Base-by-base conservation (phyloP, 148 eudicot species). In the Rhododendron williamsianum region DNA sequence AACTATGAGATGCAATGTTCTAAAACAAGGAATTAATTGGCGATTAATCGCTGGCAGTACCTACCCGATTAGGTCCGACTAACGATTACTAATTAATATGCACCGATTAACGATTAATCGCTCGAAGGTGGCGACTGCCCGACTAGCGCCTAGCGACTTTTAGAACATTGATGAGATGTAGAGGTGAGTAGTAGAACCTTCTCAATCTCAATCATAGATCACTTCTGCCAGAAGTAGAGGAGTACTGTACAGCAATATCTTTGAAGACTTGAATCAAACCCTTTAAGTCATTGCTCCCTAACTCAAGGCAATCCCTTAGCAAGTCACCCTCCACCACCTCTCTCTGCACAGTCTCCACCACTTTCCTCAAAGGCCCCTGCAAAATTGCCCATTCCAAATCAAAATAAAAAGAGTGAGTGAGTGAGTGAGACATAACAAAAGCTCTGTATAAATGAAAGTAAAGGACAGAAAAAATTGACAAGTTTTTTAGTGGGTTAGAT, bases 261-360 rank as follows among this genome's bases (percentile, higher is more conserved):
- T 93, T 95, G 25, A 95, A 81, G 76, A 93, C 85, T 83, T 91
- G 94, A 74, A 93, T 56, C 89, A 96, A 60, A 84, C 95, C 93
- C 88, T 90, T 91, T 84, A 95, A 81, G 81, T 96, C 99, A 81
- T 71, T 86, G 85, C 86, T 81, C 80, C 97, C 98, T 85, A 96
- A 89, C 87, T 95, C 97, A 84, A 96, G 91, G 54, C 97, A 95
- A 86, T 96, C 99, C 89, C 86, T 89, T n/a, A 96, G 88, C 83
- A 93, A 89, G 23, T 91, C 98, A 79, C 98, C 98, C 58, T 94
- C 95, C 56, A 91, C 69, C 54, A 91, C 88, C 90, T 96, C 99
- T 82, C 38, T 87, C 86, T 91, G 88, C 88, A 96, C 63, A 12
- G 87, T 90, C 92, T 91, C 92, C 85, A 96, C 93, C 83, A 93